phyloP scores from a whole-genome alignment of 2,329 filamentous ascomycete species.

The Colletotrichum sp. region DNA sequence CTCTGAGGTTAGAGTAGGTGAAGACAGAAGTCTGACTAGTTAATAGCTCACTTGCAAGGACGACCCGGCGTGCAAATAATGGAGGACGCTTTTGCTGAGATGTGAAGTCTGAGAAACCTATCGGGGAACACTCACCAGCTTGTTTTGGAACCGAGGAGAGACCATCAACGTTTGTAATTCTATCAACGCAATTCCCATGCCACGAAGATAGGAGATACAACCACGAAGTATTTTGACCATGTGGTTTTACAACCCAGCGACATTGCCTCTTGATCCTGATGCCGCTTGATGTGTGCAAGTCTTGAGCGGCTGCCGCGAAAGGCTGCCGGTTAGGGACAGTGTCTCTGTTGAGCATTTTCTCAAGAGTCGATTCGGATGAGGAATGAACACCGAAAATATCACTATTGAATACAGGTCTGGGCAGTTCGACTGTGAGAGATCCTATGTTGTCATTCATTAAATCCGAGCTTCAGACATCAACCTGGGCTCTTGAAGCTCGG shows the following conservation, averaged over 20 bases:
- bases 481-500: too few species aligned
- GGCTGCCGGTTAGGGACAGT: not conserved
- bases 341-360: accelerated
- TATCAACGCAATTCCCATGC: accelerated
- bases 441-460: not conserved
- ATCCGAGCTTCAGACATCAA: not conserved
- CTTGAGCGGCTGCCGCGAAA: not conserved
- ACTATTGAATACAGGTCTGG: too few species aligned
- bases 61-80: not conserved
- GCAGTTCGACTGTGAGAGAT: too few species aligned
- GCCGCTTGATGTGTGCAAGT: accelerated
- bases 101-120: not conserved
- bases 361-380: not conserved
- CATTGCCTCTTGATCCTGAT: not conserved
- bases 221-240: accelerated
- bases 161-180: accelerated
- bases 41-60: not conserved
- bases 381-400: not conserved
- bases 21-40: not conserved
- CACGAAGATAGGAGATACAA: accelerated
- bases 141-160: not conserved
- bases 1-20: not conserved
- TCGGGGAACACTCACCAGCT: not conserved
- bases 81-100: not conserved
- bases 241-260: accelerated